These are phyloP conservation scores for Leccinum variicolor DNA, from an alignment of 768 basidiomycete species.

Conservation along the genomic window DNA sequence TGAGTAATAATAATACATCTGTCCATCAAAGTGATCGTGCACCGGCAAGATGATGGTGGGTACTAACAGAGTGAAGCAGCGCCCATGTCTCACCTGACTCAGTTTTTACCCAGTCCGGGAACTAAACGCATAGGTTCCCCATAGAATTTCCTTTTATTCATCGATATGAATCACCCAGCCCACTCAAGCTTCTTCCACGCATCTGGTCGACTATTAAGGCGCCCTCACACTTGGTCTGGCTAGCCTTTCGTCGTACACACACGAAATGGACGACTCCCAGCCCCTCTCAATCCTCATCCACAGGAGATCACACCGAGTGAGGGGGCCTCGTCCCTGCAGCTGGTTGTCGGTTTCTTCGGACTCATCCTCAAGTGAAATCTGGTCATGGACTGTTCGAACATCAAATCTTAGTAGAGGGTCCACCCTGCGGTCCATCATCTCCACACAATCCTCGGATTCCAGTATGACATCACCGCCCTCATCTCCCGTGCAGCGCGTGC, in stretches of 20 bases:
- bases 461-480: conserved; percentile 11
- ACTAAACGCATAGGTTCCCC: background rate
- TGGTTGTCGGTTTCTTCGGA: conserved; percentile 17
- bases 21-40: conserved; percentile 1
- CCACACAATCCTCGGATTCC: conserved; percentile 14
- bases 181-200: conserved; percentile 6
- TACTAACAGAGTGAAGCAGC: conserved; percentile 14
- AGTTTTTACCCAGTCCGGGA: conserved; percentile 1
- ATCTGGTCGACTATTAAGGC: background rate
- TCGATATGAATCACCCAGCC: conserved; percentile 14
- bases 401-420: conserved; percentile 12
- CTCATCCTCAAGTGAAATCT: conserved; percentile 13
- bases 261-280: conserved; percentile 12
- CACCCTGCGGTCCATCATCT: conserved; percentile 14
- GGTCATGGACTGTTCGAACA: conserved; percentile 16
- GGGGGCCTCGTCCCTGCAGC: conserved; percentile 31
- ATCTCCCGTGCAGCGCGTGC: conserved; percentile 7
- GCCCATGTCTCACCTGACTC: conserved; percentile 3
- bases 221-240: background rate
- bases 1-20: background rate
- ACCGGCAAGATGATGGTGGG: conserved; percentile 17
- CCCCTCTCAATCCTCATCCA: conserved; percentile 4
- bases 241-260: background rate
- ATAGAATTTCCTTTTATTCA: conserved; percentile 13
- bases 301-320: conserved; percentile 17